Evolutionary conservation across 352 stramenopile genomes (phyloP).

Genomic region (Blastocystis sp.): DNA sequence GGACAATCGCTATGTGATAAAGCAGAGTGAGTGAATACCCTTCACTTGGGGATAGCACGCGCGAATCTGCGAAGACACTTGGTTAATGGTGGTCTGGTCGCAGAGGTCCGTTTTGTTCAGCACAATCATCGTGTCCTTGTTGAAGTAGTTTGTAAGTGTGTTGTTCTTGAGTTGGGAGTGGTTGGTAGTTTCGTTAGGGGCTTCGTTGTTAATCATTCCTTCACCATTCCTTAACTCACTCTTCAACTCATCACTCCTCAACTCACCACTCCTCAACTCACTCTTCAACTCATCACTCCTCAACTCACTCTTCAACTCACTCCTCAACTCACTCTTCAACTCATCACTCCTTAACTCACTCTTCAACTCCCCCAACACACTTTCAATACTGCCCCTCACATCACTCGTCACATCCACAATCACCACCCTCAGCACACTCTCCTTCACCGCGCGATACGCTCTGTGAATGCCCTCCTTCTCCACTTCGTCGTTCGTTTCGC

Average conservation of each 20-base stretch:
- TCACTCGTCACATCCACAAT: conserved; percentile 34
- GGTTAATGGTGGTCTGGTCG: too few species aligned
- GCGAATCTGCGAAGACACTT: too few species aligned
- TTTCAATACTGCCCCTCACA: background rate
- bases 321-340: background rate
- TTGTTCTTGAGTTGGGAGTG: too few species aligned
- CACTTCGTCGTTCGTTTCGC: conserved; percentile 76
- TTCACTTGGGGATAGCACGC: too few species aligned
- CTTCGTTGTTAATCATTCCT: too few species aligned
- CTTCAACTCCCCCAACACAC: background rate
- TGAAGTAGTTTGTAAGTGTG: too few species aligned
- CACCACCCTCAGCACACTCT: conserved; percentile 19
- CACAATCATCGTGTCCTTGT: conserved; percentile 40
- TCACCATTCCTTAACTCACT: too few species aligned
- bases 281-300: too few species aligned
- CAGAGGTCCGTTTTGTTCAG: conserved; percentile 62
- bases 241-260: too few species aligned
- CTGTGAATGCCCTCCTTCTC: conserved; percentile 57
- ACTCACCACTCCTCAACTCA: background rate
- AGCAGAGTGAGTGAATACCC: too few species aligned
- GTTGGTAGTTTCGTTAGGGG: too few species aligned
- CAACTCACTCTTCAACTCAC: too few species aligned
- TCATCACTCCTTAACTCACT: background rate
- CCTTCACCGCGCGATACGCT: background rate
- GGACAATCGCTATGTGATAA: conserved; percentile 23